These are phyloP conservation scores for Serendipita sp. DNA, from an alignment of 768 basidiomycete genomes.

Conservation along the genomic window DNA sequence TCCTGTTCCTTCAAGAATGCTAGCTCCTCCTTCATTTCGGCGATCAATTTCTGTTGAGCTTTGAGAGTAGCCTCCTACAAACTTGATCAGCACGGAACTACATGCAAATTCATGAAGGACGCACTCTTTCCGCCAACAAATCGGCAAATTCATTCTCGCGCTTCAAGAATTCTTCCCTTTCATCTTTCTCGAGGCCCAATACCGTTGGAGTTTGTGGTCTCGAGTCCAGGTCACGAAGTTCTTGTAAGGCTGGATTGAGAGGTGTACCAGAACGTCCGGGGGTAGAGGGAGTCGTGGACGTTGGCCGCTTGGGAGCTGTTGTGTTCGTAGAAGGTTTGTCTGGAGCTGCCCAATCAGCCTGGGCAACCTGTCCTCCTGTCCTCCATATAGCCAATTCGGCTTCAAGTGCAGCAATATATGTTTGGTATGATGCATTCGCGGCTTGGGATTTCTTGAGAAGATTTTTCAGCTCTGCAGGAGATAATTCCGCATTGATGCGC, in stretches of 20 bases:
- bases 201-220: slow-evolving; percentile 88
- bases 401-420: slow-evolving; percentile 79
- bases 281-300: slow-evolving; percentile 51
- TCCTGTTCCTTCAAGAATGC: slow-evolving; percentile 86
- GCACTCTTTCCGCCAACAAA: slow-evolving; percentile 61
- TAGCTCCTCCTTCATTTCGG: slow-evolving; percentile 80
- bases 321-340: slow-evolving; percentile 39
- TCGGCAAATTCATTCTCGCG: slow-evolving; percentile 95
- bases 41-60: slow-evolving; percentile 71
- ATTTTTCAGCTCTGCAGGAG: slow-evolving; percentile 88
- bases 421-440: slow-evolving; percentile 66
- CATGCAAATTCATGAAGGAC: slow-evolving; percentile 6
- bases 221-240: slow-evolving; percentile 50
- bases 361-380: slow-evolving; percentile 68
- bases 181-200: slow-evolving; percentile 81
- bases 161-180: slow-evolving; percentile 90
- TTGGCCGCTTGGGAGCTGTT: slow-evolving; percentile 30
- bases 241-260: slow-evolving; percentile 54
- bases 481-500: slow-evolving; percentile 93
- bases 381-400: slow-evolving; percentile 86
- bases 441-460: slow-evolving; percentile 79
- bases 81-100: not conserved
- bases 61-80: slow-evolving; percentile 54
- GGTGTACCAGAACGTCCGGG: slow-evolving; percentile 57
- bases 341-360: slow-evolving; percentile 61